Evolutionary conservation across 148 eudicot species (phyloP).

Genomic region (Pouteria glomerata): DNA sequence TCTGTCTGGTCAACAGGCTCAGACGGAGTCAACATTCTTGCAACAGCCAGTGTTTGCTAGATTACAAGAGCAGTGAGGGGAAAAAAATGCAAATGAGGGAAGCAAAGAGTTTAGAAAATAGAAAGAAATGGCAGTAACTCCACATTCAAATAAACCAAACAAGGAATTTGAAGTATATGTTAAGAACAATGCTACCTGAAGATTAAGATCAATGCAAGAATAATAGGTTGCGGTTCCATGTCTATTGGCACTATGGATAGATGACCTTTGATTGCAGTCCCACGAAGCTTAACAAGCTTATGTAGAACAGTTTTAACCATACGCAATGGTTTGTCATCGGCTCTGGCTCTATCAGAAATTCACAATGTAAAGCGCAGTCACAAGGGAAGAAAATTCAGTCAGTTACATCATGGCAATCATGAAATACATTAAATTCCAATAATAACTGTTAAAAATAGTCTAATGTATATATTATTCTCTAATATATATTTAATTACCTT

Average conservation of each 20-base stretch:
- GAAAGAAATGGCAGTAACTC: not conserved
- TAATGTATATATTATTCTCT: no score
- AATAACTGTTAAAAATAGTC: no score
- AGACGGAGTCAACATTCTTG: constrained; percentile 95
- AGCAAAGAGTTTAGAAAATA: not conserved
- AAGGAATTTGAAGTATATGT: no score
- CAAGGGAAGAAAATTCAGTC: no score
- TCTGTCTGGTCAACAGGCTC: constrained; percentile 85
- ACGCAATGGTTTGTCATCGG: constrained; percentile 97
- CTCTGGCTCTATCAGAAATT: constrained; percentile 70
- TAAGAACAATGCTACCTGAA: no score
- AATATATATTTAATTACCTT: no score
- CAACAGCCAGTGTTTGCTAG: constrained; percentile 87
- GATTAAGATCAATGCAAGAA: constrained; percentile 96
- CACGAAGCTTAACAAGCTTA: constrained; percentile 97
- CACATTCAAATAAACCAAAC: not conserved
- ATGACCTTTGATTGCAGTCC: constrained; percentile 97
- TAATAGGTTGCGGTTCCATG: constrained; percentile 93
- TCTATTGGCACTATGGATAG: constrained; percentile 96
- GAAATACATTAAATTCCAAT: no score
- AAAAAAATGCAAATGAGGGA: not conserved
- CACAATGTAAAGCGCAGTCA: not conserved
- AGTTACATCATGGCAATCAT: no score
- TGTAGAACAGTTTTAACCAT: constrained; percentile 99
- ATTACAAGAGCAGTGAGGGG: not conserved